Conservation (phyloP, 257 asterid species). For the Nicotiana obtusifolia region DNA sequence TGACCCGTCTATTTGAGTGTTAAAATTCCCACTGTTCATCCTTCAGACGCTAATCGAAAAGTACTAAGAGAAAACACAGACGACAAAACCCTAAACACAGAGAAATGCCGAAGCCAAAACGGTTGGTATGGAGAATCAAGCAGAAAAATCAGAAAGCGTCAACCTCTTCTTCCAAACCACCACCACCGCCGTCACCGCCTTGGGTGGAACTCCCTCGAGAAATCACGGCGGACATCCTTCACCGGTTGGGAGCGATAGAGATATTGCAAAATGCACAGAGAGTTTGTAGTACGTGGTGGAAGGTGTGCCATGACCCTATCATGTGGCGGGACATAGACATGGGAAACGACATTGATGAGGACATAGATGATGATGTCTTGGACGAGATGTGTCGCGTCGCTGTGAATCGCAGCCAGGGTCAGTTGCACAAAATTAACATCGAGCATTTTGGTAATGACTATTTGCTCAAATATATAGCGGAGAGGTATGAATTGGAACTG, state of each 20-base stretch:
- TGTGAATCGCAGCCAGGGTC: slow-evolving; percentile 14
- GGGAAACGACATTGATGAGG: background rate
- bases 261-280: slow-evolving; percentile 30
- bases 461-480: slow-evolving; percentile 20
- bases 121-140: background rate
- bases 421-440: slow-evolving; percentile 23
- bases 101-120: background rate
- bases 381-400: slow-evolving; percentile 31
- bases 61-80: background rate
- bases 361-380: background rate
- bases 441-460: slow-evolving; percentile 12
- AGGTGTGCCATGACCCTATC: background rate
- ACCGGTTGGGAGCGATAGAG: slow-evolving; percentile 26
- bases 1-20: too few species aligned
- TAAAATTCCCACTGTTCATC: background rate
- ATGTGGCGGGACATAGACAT: slow-evolving; percentile 10
- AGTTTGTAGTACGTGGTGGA: slow-evolving; percentile 28
- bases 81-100: background rate
- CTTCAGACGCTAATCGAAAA: background rate
- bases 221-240: slow-evolving; percentile 33
- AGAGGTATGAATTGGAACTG: slow-evolving; percentile 14
- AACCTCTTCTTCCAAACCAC: background rate
- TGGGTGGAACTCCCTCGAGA: slow-evolving; percentile 47
- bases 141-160: background rate
- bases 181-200: slow-evolving; percentile 11